These are phyloP conservation scores for Heterobasidion occidentale DNA, from an alignment of 1,284 basidiomycete genomes.

Conservation along the genomic window DNA sequence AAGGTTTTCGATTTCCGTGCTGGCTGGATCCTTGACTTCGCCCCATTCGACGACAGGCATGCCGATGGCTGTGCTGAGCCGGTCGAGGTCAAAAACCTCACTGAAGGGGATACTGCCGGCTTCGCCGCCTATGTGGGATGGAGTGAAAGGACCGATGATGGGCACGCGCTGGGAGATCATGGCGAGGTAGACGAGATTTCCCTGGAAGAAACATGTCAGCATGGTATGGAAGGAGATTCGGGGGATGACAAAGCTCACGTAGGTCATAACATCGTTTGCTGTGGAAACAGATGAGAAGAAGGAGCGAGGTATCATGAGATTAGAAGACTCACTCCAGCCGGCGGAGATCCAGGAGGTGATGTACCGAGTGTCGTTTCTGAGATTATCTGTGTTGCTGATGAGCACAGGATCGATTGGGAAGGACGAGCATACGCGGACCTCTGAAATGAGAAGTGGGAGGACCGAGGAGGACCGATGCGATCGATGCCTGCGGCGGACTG, in stretches of 20 bases:
- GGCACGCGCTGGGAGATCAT: conserved; percentile 57
- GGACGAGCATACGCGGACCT: conserved; percentile 24
- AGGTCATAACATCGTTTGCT: conserved; percentile 69
- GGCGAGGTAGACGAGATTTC: conserved; percentile 62
- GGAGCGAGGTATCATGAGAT: not conserved
- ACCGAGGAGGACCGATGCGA: conserved; percentile 32
- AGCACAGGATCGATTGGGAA: not conserved
- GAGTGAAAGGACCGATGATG: conserved; percentile 55
- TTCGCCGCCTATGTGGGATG: conserved; percentile 52
- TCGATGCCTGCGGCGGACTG: conserved; percentile 18
- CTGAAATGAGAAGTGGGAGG: conserved; percentile 47
- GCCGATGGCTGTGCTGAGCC: conserved; percentile 25
- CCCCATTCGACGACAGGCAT: conserved; percentile 32
- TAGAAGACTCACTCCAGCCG: conserved; percentile 51
- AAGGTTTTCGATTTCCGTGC: conserved; percentile 39
- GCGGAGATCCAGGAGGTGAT: conserved; percentile 63
- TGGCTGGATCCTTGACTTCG: conserved; percentile 29
- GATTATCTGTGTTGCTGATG: conserved; percentile 34
- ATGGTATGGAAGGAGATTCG: not conserved
- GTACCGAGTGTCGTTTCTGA: conserved; percentile 50
- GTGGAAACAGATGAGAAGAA: conserved; percentile 2
- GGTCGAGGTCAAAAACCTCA: conserved; percentile 35
- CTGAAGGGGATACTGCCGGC: conserved; percentile 28
- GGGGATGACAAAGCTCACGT: conserved; percentile 25
- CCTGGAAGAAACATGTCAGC: conserved; percentile 22